A percentile compares a stretch with the other conserved stretches of the same genome.
Evolutionary conservation across 2,329 filamentous ascomycete species (phyloP).

Genomic region (Mycosphaerella arachidis): DNA sequence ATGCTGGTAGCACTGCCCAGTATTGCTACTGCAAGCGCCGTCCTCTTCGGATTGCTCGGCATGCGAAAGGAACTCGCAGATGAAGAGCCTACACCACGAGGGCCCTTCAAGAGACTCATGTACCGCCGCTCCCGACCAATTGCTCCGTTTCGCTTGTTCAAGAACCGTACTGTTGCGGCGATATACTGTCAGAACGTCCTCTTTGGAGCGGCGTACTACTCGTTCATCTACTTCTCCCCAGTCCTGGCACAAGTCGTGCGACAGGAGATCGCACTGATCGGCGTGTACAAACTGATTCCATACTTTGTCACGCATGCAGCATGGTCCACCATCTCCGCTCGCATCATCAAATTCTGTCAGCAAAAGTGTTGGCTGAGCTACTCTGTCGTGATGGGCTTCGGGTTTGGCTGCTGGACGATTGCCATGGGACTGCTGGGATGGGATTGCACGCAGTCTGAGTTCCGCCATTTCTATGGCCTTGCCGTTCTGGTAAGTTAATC

Average conservation of each 20-base stretch:
- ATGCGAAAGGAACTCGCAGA: slow-evolving; percentile 3
- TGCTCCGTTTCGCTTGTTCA: slow-evolving; percentile 22
- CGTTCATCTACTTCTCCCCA: slow-evolving; percentile 23
- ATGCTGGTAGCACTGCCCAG: slow-evolving; percentile 11
- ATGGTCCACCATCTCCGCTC: slow-evolving; percentile 18
- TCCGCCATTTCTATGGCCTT: slow-evolving; percentile 4
- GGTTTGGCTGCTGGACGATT: slow-evolving; percentile 18
- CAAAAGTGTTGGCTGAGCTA: slow-evolving; percentile 12
- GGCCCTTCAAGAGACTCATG: not conserved
- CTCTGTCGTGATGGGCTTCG: slow-evolving; percentile 16
- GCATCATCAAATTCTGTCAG: slow-evolving; percentile 10
- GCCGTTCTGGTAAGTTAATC: slow-evolving; percentile 8
- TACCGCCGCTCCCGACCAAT: slow-evolving; percentile 16
- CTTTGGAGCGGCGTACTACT: slow-evolving; percentile 22
- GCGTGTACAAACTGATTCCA: slow-evolving; percentile 14
- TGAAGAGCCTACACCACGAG: not conserved
- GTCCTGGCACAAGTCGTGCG: slow-evolving; percentile 18
- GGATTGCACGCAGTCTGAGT: not conserved
- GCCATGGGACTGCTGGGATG: slow-evolving; percentile 13
- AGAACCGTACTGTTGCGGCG: slow-evolving; percentile 19
- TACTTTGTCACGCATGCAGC: slow-evolving; percentile 21
- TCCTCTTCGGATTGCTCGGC: slow-evolving; percentile 13
- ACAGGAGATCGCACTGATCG: slow-evolving; percentile 9
- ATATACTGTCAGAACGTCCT: slow-evolving; percentile 22
- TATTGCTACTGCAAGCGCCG: slow-evolving; percentile 5